These are phyloP conservation scores for Macroventuria anomochaeta DNA, from an alignment of 2,329 filamentous ascomycete species.

Conservation along the genomic window DNA sequence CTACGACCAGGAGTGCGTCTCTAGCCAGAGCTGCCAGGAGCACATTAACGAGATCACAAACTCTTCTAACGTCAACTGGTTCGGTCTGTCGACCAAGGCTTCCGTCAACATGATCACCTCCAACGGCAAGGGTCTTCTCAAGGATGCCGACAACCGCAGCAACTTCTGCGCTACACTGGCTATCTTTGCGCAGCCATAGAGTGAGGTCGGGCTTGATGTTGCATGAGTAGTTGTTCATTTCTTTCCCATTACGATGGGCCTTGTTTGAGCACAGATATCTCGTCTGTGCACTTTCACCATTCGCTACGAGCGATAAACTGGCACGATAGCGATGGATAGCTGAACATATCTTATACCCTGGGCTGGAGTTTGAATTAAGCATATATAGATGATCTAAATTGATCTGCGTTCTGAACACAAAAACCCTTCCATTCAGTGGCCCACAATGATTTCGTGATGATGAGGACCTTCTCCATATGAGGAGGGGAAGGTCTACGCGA, in stretches of 20 bases:
- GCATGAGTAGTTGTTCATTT: conserved; percentile 33
- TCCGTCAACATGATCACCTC: conserved; percentile 58
- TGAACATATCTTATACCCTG: conserved; percentile 20
- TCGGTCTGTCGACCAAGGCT: conserved; percentile 57
- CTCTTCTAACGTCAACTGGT: conserved; percentile 54
- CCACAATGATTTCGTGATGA: not conserved
- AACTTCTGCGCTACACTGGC: conserved; percentile 59
- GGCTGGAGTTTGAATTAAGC: conserved; percentile 13
- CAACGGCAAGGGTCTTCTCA: conserved; percentile 43
- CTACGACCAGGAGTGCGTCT: conserved; percentile 60
- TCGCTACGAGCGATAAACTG: conserved; percentile 1
- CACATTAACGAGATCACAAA: conserved; percentile 57
- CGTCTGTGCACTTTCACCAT: conserved; percentile 6
- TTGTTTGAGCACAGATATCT: conserved; percentile 2
- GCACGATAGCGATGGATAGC: conserved; percentile 9
- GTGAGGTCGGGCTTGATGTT: conserved; percentile 15
- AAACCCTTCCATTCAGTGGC: no score
- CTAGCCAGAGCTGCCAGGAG: conserved; percentile 57
- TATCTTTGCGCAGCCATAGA: conserved; percentile 37
- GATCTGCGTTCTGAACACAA: conserved; percentile 10
- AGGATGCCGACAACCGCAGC: conserved; percentile 55
- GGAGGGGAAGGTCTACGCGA: conserved; percentile 10
- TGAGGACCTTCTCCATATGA: not conserved
- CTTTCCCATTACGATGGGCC: conserved; percentile 23
- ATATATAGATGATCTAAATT: conserved; percentile 12